Conservation (phyloP, 225 moss, liverwort and hornwort species). For the Takakia lepidozioides region DNA sequence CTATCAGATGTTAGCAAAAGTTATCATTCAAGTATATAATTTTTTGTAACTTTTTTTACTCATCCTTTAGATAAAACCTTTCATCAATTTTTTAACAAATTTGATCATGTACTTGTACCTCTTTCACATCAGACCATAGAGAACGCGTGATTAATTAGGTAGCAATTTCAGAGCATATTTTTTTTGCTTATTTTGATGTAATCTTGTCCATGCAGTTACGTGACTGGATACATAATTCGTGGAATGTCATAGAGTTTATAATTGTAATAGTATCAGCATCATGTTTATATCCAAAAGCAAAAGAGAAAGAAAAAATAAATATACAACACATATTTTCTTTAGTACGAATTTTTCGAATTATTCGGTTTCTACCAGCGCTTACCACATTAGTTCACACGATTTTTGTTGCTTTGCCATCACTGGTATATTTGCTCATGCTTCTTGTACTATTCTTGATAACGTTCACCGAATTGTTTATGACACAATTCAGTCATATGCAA, state of each 20-base stretch:
- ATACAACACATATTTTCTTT: slow-evolving; percentile 36
- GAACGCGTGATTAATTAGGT: no score
- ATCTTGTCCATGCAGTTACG: slow-evolving; percentile 52
- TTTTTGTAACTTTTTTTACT: not conserved
- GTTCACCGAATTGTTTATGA: slow-evolving; percentile 35
- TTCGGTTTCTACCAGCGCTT: slow-evolving; percentile 52
- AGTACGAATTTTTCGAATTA: slow-evolving; percentile 61
- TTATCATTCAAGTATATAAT: not conserved
- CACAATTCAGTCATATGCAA: not conserved
- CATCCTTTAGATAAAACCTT: no score
- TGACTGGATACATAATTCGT: slow-evolving; percentile 66
- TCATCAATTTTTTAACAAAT: not conserved
- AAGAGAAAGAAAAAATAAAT: not conserved
- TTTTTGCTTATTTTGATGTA: no score
- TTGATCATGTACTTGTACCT: not conserved
- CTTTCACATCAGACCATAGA: no score
- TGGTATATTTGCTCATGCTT: slow-evolving; percentile 59
- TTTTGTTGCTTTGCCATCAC: slow-evolving; percentile 57
- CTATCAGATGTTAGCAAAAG: not conserved
- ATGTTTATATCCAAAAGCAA: slow-evolving; percentile 40
- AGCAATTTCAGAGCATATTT: no score
- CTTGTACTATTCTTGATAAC: slow-evolving; percentile 58
- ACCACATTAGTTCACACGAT: slow-evolving; percentile 50
- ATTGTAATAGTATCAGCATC: slow-evolving; percentile 45
- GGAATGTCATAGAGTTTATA: slow-evolving; percentile 57